Evolutionary conservation across 2,329 filamentous ascomycete species (phyloP).

Genomic region (Colletotrichum magnum): DNA sequence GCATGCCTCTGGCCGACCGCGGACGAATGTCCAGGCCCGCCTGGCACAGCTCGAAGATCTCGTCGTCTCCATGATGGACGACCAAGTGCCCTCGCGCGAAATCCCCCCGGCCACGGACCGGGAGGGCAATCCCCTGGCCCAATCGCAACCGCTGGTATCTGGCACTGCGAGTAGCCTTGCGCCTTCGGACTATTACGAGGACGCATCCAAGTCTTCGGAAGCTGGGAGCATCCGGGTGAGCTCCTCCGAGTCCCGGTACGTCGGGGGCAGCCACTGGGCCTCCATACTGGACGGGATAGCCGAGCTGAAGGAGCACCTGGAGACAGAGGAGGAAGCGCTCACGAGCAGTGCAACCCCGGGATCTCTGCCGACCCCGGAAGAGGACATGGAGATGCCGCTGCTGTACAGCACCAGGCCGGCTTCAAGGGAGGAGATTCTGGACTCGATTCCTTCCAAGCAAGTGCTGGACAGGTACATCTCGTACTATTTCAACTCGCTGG

Average conservation of each 20-base stretch:
- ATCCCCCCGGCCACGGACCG: not conserved
- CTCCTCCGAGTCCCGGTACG: conserved; percentile 49
- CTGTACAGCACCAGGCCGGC: conserved; percentile 50
- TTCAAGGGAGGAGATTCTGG: conserved; percentile 50
- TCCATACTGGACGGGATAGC: conserved; percentile 57
- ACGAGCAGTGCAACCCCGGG: conserved; percentile 4
- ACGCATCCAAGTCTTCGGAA: conserved; percentile 43
- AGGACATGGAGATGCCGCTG: conserved; percentile 44
- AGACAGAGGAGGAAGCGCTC: conserved; percentile 45
- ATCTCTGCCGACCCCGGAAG: not conserved
- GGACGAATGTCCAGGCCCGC: conserved; percentile 40
- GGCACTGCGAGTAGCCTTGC: not conserved
- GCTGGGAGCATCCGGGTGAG: conserved; percentile 49
- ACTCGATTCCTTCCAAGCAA: conserved; percentile 49
- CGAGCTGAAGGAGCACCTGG: conserved; percentile 54
- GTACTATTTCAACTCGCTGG: conserved; percentile 53
- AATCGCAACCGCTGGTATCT: not conserved
- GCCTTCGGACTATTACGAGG: not conserved
- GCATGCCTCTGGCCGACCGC: not conserved
- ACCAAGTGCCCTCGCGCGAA: conserved; percentile 7
- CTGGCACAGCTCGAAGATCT: conserved; percentile 50
- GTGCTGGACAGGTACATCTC: conserved; percentile 53
- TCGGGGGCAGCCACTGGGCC: conserved; percentile 55
- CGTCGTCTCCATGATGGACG: conserved; percentile 46
- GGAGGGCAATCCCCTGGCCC: not conserved